A percentile compares a stretch with the other conserved stretches of the same genome.
phyloP scores from a whole-genome alignment of 495 filamentous ascomycete species.

The Aspergillus campestris region DNA sequence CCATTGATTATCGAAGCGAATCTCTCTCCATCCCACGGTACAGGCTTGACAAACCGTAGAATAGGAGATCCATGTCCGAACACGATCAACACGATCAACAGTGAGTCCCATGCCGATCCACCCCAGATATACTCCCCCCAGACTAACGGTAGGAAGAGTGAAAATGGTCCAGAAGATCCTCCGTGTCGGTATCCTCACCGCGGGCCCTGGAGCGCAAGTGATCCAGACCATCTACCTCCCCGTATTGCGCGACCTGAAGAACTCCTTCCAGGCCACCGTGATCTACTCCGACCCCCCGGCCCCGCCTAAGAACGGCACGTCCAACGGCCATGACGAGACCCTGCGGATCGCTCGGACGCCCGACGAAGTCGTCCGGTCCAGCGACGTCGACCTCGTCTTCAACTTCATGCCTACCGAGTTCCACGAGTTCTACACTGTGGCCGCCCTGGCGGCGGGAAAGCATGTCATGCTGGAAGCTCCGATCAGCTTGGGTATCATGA shows the following conservation, averaged over 20 bases:
- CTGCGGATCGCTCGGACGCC: constrained; percentile 7
- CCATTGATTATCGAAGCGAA: no score
- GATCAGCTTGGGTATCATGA: constrained; percentile 34
- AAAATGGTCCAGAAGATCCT: constrained; percentile 18
- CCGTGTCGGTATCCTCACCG: constrained; percentile 40
- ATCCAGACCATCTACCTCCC: constrained; percentile 45
- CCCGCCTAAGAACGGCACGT: constrained; percentile 5
- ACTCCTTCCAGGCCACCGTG: constrained; percentile 28
- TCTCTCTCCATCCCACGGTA: no score
- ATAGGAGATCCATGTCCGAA: no score
- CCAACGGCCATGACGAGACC: constrained; percentile 3
- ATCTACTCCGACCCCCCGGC: constrained; percentile 28
- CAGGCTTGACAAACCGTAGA: no score
- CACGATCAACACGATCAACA: no score
- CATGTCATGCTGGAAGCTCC: constrained; percentile 50
- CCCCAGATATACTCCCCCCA: neutral
- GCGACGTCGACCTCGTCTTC: constrained; percentile 41
- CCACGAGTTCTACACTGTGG: constrained; percentile 40
- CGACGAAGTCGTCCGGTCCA: constrained; percentile 7
- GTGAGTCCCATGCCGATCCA: neutral
- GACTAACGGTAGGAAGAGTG: neutral
- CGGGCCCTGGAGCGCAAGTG: constrained; percentile 23
- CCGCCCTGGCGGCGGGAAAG: constrained; percentile 43
- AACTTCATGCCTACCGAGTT: constrained; percentile 43
- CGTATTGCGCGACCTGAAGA: constrained; percentile 30